These are phyloP conservation scores for Ambrosia hybrid DNA, from an alignment of 140 eudicot species.

Conservation along the genomic window DNA sequence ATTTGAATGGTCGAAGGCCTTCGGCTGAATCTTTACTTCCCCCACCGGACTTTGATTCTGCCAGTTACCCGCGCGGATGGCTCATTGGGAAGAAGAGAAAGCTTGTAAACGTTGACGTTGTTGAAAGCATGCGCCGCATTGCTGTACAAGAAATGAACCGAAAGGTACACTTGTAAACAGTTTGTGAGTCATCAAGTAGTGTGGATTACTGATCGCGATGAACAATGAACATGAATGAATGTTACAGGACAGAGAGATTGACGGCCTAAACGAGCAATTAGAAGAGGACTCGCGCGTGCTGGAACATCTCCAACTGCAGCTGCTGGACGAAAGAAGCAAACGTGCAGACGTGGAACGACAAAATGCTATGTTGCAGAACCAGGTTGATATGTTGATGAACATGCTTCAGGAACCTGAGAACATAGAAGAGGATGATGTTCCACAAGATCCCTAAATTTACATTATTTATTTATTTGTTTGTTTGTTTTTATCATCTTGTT, in stretches of 20 bases:
- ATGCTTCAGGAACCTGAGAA: constrained; percentile 69
- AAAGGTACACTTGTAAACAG: constrained; percentile 45
- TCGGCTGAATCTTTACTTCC: constrained; percentile 81
- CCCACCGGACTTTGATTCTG: constrained; percentile 91
- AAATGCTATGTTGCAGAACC: constrained; percentile 71
- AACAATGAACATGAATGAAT: constrained; percentile 11
- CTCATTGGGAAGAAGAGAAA: constrained; percentile 79
- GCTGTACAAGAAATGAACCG: constrained; percentile 97
- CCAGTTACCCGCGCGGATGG: constrained; percentile 88
- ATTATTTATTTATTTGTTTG: neutral
- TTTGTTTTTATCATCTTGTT: constrained; percentile 21
- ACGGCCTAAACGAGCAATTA: constrained; percentile 76
- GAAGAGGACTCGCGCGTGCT: constrained; percentile 76
- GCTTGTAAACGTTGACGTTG: constrained; percentile 90
- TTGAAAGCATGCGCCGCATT: constrained; percentile 92
- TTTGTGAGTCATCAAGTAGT: too few species aligned
- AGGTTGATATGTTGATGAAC: constrained; percentile 81
- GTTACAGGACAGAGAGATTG: constrained; percentile 86
- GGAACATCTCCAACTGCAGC: constrained; percentile 83
- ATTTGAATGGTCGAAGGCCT: constrained; percentile 59
- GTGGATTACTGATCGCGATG: neutral
- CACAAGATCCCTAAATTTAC: constrained; percentile 44
- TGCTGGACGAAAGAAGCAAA: constrained; percentile 81
- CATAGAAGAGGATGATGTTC: constrained; percentile 48
- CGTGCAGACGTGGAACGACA: constrained; percentile 81